These are phyloP conservation scores for Capronia epimyces DNA, from an alignment of 2,329 filamentous ascomycete species.

Conservation along the genomic window DNA sequence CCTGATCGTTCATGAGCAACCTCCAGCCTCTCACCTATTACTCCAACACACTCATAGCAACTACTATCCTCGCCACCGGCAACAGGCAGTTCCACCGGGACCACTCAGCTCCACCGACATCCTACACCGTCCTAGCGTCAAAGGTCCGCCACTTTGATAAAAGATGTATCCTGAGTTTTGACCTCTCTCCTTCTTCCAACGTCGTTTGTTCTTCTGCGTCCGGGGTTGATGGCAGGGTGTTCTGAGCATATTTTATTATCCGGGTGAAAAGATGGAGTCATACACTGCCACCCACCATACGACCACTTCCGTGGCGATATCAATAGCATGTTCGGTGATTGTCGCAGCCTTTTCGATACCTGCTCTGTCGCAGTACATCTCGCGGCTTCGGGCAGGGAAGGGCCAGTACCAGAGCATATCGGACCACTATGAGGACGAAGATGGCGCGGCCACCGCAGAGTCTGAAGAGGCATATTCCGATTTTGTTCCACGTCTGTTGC, in stretches of 20 bases:
- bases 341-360: slow-evolving; percentile 21
- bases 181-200: background rate
- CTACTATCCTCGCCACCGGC: too few relatives aligned
- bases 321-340: slow-evolving; percentile 17
- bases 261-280: background rate
- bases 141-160: background rate
- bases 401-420: slow-evolving; percentile 21
- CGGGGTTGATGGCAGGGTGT: background rate
- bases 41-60: too few relatives aligned
- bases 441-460: slow-evolving; percentile 63
- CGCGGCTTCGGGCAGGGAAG: slow-evolving; percentile 12
- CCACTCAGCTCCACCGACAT: background rate
- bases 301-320: slow-evolving; percentile 16
- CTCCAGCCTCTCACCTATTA: too few relatives aligned
- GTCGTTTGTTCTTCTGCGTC: background rate
- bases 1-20: too few relatives aligned
- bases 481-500: slow-evolving; percentile 50
- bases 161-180: background rate
- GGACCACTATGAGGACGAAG: slow-evolving; percentile 60
- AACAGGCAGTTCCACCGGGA: background rate
- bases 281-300: slow-evolving; percentile 12
- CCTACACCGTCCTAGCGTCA: background rate
- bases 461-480: slow-evolving; percentile 59
- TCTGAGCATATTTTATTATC: background rate
- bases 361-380: slow-evolving; percentile 10